Base-by-base conservation (phyloP, 1,284 basidiomycete species). In the Papiliotrema flavescens region DNA sequence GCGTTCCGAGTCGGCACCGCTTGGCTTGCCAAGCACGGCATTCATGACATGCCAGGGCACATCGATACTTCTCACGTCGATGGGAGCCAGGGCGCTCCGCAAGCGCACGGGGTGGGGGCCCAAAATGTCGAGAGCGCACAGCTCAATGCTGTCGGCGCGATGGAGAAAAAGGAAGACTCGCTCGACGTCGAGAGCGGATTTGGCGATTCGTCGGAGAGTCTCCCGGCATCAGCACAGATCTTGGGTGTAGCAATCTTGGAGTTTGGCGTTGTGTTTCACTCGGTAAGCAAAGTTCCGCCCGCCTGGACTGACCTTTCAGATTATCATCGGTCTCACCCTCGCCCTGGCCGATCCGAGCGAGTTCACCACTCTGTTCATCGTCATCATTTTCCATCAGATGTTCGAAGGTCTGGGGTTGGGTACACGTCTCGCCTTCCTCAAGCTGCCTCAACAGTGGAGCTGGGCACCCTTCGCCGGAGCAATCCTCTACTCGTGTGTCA, bases 341-440 rank as follows among this genome's bases (percentile, higher is more conserved):
- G 93, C 92, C 19, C 90, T 95, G 32, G 26, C 20, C 7, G 9
- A 8, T 9, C 84, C 88, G 65, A 76, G 82, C 26, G 71, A 83
- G 47, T 98, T 98, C 77, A 88, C 83, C 61, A 77, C 88, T 11
- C 83, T 98, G 20, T 94, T 97, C 71, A 79, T 93, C 57, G 94
- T 98, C 55, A 78, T 98, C 61, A 79, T 94, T 77, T 49, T 49
- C 32, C 42, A 43, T 34, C 40, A 92, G 81, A 87, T 83, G 52
- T 95, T 95, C 65, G 92, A 95, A 71, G 92, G 91, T 23, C 83
- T 95, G 47, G 93, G 90, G 76, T 79, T 96, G 24, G 92, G 92
- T n/a, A 85, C 90, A 0, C 86, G 90, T 40, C 63, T 71, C 15
- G 88, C 92, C 0, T 84, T 80, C 68, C 80, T 96, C 67, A 74